Evolutionary conservation across 768 basidiomycete genomes (phyloP).

Genomic region (Austroboletus eburneus): DNA sequence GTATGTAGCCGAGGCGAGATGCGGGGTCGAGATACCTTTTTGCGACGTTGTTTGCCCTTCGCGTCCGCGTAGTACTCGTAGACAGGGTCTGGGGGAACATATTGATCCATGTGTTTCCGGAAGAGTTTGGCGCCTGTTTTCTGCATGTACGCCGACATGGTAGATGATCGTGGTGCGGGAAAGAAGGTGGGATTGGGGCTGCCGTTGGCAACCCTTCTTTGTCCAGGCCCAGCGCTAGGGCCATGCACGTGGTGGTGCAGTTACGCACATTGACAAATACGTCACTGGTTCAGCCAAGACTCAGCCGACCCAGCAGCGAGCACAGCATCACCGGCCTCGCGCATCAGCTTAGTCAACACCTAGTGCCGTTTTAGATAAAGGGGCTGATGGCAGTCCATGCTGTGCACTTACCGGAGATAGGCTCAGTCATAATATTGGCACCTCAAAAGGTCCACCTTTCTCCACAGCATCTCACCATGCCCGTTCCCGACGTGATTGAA

Average conservation of each 20-base stretch:
- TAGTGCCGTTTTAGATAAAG: no score
- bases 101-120: slow-evolving; percentile 57
- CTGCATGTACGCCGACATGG: slow-evolving; percentile 27
- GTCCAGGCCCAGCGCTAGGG: no score
- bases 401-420: no score
- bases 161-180: neutral
- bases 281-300: slow-evolving; percentile 3
- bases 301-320: no score
- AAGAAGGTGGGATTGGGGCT: neutral
- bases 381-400: no score
- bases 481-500: slow-evolving; percentile 15
- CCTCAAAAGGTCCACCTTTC: neutral
- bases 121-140: slow-evolving; percentile 60
- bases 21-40: slow-evolving; percentile 28
- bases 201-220: no score
- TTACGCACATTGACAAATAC: slow-evolving; percentile 5
- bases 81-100: slow-evolving; percentile 68
- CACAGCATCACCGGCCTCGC: no score
- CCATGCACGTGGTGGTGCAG: neutral
- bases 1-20: slow-evolving; percentile 8
- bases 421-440: no score
- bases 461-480: slow-evolving; percentile 9
- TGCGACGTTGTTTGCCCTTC: slow-evolving; percentile 29
- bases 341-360: no score
- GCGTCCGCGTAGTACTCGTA: slow-evolving; percentile 45